phyloP scores from a whole-genome alignment of 2,329 filamentous ascomycete species.

The Grosmannia serpens region DNA sequence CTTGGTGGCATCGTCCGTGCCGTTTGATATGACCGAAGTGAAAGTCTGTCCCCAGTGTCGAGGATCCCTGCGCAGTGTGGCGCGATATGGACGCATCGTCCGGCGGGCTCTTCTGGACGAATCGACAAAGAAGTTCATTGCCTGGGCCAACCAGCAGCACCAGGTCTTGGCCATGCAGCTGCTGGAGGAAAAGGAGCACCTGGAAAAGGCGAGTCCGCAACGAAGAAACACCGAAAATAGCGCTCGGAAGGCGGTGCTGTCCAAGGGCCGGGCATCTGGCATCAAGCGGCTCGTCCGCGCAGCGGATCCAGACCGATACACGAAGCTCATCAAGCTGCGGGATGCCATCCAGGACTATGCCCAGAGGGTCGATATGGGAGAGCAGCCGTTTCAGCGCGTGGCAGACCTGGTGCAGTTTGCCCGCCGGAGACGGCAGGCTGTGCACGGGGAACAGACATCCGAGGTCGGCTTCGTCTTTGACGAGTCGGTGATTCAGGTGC shows the following conservation, averaged over 20 bases:
- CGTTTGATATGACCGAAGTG: constrained; percentile 1
- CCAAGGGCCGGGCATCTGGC: too few species aligned
- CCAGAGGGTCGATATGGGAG: constrained; percentile 25
- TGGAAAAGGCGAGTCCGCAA: constrained; percentile 9
- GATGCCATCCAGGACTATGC: constrained; percentile 12
- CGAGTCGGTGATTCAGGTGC: constrained; percentile 23
- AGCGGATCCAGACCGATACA: constrained; percentile 9
- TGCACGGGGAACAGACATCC: constrained; percentile 3
- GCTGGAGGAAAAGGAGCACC: constrained; percentile 11
- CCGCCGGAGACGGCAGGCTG: constrained; percentile 16
- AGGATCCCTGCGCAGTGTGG: constrained; percentile 28
- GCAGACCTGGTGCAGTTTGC: constrained; percentile 30
- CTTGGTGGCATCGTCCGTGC: neutral
- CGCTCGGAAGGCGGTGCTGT: too few species aligned
- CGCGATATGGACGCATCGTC: constrained; percentile 51
- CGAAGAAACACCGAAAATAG: neutral
- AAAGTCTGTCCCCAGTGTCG: constrained; percentile 44
- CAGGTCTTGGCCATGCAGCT: constrained; percentile 19
- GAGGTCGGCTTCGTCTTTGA: constrained; percentile 22
- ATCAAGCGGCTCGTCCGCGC: neutral
- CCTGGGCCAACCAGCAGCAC: constrained; percentile 26
- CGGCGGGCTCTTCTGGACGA: constrained; percentile 50
- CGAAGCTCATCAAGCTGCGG: constrained; percentile 12
- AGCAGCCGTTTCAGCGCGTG: constrained; percentile 38
- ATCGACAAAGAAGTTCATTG: constrained; percentile 51